phyloP scores from a whole-genome alignment of 257 asterid species.

The Vinca minor region DNA sequence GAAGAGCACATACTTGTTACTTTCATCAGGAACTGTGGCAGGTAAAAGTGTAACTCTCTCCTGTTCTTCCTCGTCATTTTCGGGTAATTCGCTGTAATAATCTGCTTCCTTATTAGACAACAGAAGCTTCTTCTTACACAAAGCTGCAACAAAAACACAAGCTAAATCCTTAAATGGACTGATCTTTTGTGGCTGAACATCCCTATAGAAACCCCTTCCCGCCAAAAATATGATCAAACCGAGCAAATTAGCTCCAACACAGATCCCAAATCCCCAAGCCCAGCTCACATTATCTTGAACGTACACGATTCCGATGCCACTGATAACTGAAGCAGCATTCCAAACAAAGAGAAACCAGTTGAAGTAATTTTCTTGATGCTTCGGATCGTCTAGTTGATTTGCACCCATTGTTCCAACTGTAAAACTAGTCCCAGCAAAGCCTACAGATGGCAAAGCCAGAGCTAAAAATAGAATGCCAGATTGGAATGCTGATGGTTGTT shows the following conservation, averaged over 20 bases:
- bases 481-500: slow-evolving; percentile 39
- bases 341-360: slow-evolving; percentile 55
- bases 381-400: slow-evolving; percentile 37
- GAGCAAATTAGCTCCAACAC: slow-evolving; percentile 37
- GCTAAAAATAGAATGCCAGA: slow-evolving; percentile 38
- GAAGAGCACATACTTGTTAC: background rate
- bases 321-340: slow-evolving; percentile 39
- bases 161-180: slow-evolving; percentile 37
- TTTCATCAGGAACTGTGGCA: background rate
- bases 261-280: slow-evolving; percentile 45
- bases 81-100: background rate
- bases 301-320: slow-evolving; percentile 49
- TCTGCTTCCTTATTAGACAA: background rate
- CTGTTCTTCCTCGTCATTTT: background rate
- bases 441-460: slow-evolving; percentile 42
- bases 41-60: background rate
- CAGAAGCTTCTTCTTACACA: slow-evolving; percentile 24
- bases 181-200: slow-evolving; percentile 24
- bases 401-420: slow-evolving; percentile 70
- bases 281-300: slow-evolving; percentile 51
- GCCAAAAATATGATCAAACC: slow-evolving; percentile 35
- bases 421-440: slow-evolving; percentile 56
- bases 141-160: slow-evolving; percentile 32
- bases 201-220: slow-evolving; percentile 36
- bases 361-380: slow-evolving; percentile 43